Evolutionary conservation across 306 rosid genomes (phyloP).

Genomic region (Pterocarpus santalinus): DNA sequence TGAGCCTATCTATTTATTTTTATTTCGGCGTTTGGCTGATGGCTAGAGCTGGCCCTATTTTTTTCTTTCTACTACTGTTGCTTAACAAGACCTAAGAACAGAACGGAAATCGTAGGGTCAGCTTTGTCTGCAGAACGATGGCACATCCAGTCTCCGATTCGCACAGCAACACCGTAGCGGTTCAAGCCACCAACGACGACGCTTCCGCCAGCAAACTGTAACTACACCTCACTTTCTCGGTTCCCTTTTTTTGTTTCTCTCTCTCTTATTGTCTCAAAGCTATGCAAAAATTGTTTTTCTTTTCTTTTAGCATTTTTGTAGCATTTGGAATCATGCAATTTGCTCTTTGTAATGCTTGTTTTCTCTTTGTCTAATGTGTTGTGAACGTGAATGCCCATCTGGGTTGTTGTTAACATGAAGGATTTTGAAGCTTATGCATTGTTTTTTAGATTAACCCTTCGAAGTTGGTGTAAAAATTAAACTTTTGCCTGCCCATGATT

Average conservation of each 20-base stretch:
- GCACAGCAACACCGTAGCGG: constrained; percentile 52
- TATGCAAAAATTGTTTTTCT: not conserved
- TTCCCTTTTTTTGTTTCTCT: not conserved
- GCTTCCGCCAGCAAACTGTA: constrained; percentile 59
- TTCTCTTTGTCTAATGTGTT: not conserved
- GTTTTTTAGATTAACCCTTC: not conserved
- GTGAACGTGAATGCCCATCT: constrained; percentile 16
- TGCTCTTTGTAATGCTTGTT: not conserved
- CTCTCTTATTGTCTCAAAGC: not conserved
- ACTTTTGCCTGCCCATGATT: not conserved
- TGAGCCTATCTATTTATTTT: too few species aligned
- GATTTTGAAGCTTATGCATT: not conserved
- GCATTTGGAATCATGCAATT: constrained; percentile 26
- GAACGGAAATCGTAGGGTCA: not conserved
- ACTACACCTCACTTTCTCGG: not conserved
- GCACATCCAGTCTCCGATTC: constrained; percentile 40
- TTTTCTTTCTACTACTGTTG: not conserved
- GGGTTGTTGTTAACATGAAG: not conserved
- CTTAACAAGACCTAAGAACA: constrained; percentile 40
- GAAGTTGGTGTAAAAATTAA: not conserved
- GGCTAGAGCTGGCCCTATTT: too few species aligned
- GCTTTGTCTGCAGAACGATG: constrained; percentile 26
- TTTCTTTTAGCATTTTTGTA: not conserved
- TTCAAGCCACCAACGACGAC: constrained; percentile 58
- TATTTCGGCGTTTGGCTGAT: too few species aligned